Percentiles rank a stretch among this genome's conserved stretches.
phyloP scores from a whole-genome alignment of 768 basidiomycete genomes.

The Mycena rebaudengoi region DNA sequence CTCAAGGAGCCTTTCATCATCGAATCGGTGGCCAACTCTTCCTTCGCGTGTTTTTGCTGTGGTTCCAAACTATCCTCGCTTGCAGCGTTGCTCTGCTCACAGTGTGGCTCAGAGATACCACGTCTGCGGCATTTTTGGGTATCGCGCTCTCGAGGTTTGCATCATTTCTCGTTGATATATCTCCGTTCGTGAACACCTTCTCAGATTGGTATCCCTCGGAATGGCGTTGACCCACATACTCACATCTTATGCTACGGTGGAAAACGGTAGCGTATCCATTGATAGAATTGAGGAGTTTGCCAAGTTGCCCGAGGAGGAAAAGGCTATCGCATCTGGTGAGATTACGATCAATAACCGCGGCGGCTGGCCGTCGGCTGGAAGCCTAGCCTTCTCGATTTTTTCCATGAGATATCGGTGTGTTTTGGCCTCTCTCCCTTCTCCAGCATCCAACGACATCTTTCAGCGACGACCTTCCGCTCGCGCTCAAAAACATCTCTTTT shows the following conservation, averaged over 20 bases:
- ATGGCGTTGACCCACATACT: background rate
- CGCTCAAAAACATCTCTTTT: constrained; percentile 12
- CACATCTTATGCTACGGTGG: constrained; percentile 1
- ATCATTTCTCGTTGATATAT: background rate
- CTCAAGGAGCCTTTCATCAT: constrained; percentile 16
- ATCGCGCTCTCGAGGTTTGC: constrained; percentile 12
- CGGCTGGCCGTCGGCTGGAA: constrained; percentile 3
- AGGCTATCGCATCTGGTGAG: background rate
- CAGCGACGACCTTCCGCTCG: constrained; percentile 11
- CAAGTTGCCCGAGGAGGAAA: constrained; percentile 12
- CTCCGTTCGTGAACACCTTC: background rate
- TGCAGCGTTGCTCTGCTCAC: constrained; percentile 13
- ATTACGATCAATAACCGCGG: background rate
- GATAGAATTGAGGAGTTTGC: constrained; percentile 17
- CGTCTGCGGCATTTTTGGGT: constrained; percentile 15
- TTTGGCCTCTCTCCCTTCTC: background rate
- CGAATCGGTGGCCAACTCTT: constrained; percentile 13
- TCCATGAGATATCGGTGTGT: constrained; percentile 8
- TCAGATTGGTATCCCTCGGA: constrained; percentile 14
- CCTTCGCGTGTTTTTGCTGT: constrained; percentile 9
- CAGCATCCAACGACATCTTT: background rate
- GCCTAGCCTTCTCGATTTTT: constrained; percentile 9
- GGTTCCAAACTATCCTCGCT: constrained; percentile 15
- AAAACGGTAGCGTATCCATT: constrained; percentile 6
- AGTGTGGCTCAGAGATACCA: constrained; percentile 13